Percentiles rank a stretch among this genome's conserved stretches.
These are phyloP conservation scores for Corynascus novoguineensis DNA, from an alignment of 495 filamentous ascomycete genomes.

Conservation along the genomic window DNA sequence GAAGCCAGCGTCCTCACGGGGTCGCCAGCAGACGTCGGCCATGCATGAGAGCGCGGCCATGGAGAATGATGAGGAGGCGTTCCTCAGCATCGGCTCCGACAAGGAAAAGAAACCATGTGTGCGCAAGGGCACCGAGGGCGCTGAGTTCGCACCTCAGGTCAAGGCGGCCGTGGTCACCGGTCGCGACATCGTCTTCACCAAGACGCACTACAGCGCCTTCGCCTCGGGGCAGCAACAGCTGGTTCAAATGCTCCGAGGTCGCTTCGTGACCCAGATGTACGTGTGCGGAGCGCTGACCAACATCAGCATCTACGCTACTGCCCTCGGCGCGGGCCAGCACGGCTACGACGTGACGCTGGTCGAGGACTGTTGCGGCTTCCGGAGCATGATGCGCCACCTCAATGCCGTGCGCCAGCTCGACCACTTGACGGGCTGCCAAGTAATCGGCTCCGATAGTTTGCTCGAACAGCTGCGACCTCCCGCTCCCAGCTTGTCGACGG, in stretches of 20 bases:
- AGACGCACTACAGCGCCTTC: slow-evolving; percentile 87
- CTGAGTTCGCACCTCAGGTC: slow-evolving; percentile 60
- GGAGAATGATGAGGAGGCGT: slow-evolving; percentile 54
- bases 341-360: slow-evolving; percentile 80
- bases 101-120: slow-evolving; percentile 46
- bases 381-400: slow-evolving; percentile 63
- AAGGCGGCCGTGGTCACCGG: slow-evolving; percentile 49
- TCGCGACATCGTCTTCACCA: slow-evolving; percentile 65
- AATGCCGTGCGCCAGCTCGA: slow-evolving; percentile 71
- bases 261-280: slow-evolving; percentile 85
- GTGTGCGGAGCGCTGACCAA: slow-evolving; percentile 88
- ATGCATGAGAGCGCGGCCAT: slow-evolving; percentile 27
- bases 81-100: slow-evolving; percentile 42
- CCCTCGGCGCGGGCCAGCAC: slow-evolving; percentile 80
- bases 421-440: slow-evolving; percentile 67
- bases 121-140: slow-evolving; percentile 54
- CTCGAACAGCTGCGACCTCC: slow-evolving; percentile 35
- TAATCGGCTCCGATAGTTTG: slow-evolving; percentile 54
- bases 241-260: slow-evolving; percentile 61
- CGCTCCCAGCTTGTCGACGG: slow-evolving; percentile 14
- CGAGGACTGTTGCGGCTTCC: slow-evolving; percentile 85
- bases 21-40: slow-evolving; percentile 17
- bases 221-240: slow-evolving; percentile 47
- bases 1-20: slow-evolving; percentile 9
- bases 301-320: slow-evolving; percentile 85